These are phyloP conservation scores for Aureobasidium namibiae DNA, from an alignment of 2,329 filamentous ascomycete genomes.

Conservation along the genomic window DNA sequence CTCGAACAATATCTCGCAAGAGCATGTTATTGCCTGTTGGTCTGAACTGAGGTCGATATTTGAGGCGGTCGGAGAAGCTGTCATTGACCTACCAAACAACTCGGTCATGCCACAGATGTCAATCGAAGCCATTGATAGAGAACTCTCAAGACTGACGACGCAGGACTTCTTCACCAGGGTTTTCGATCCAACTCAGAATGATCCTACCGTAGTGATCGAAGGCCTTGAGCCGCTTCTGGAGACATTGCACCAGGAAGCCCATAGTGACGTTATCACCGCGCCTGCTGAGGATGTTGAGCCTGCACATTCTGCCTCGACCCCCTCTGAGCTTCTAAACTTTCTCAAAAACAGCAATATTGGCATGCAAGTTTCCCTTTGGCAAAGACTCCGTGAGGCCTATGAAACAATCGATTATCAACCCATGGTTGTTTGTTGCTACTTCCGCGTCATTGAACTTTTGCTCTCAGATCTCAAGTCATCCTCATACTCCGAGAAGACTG, in stretches of 20 bases:
- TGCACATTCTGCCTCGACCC: constrained; percentile 13
- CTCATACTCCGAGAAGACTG: constrained; percentile 46
- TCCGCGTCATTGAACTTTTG: constrained; percentile 80
- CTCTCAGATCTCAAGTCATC: constrained; percentile 58
- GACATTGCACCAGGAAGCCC: constrained; percentile 37
- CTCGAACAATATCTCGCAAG: constrained; percentile 46
- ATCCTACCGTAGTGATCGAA: constrained; percentile 80
- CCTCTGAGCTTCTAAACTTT: constrained; percentile 78
- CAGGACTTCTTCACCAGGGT: constrained; percentile 93
- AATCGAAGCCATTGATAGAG: constrained; percentile 71
- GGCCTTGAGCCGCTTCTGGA: constrained; percentile 88
- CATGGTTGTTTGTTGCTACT: constrained; percentile 78
- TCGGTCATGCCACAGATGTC: constrained; percentile 83
- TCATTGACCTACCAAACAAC: constrained; percentile 69
- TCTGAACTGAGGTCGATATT: constrained; percentile 53
- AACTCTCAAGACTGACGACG: constrained; percentile 85
- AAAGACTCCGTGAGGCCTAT: constrained; percentile 83
- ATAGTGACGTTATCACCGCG: not conserved
- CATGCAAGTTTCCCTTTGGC: constrained; percentile 81
- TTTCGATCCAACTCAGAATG: constrained; percentile 72
- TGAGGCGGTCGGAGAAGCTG: constrained; percentile 36
- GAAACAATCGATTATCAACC: constrained; percentile 73
- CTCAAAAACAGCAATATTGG: constrained; percentile 73
- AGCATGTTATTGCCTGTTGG: constrained; percentile 54
- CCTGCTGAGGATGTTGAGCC: not conserved